Percentiles rank a stretch among this genome's conserved stretches.
These are phyloP conservation scores for Aspergillus tubingensis DNA, from an alignment of 2,329 filamentous ascomycete genomes.

Conservation along the genomic window DNA sequence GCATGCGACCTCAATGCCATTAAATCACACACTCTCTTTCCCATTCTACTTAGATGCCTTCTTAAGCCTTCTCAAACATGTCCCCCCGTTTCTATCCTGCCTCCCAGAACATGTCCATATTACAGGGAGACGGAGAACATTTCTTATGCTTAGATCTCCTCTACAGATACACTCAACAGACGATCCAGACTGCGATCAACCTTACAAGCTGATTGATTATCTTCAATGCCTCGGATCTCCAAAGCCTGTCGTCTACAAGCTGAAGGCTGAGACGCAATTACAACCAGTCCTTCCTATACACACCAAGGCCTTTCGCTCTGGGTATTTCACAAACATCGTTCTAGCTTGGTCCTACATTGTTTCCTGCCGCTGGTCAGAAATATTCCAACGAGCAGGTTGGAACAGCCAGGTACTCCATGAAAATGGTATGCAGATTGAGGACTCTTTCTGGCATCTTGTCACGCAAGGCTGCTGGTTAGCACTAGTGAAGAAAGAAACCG, in stretches of 20 bases:
- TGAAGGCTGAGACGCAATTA: background rate
- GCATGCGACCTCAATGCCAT: background rate
- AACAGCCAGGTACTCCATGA: slow-evolving; percentile 16
- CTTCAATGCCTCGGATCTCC: slow-evolving; percentile 5
- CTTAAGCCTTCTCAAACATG: slow-evolving; percentile 14
- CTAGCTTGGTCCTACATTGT: slow-evolving; percentile 26
- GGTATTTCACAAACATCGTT: slow-evolving; percentile 15
- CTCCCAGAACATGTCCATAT: background rate
- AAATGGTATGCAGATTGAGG: background rate
- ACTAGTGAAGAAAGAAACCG: background rate
- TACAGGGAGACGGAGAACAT: background rate
- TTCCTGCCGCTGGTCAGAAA: slow-evolving; percentile 25
- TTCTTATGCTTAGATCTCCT: background rate
- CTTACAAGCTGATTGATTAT: slow-evolving; percentile 7
- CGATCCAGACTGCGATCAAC: background rate
- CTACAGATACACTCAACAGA: slow-evolving; percentile 4
- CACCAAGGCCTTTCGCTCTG: background rate
- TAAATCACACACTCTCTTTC: background rate
- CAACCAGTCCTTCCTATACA: background rate
- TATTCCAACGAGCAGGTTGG: slow-evolving; percentile 19
- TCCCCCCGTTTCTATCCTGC: slow-evolving; percentile 11
- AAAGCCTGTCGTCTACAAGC: background rate
- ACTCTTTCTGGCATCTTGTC: slow-evolving; percentile 9
- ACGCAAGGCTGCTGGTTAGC: slow-evolving; percentile 2
- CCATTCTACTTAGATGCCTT: slow-evolving; percentile 7